Base-by-base conservation (phyloP, 495 filamentous ascomycete species). In the Mycothermus thermophilus region DNA sequence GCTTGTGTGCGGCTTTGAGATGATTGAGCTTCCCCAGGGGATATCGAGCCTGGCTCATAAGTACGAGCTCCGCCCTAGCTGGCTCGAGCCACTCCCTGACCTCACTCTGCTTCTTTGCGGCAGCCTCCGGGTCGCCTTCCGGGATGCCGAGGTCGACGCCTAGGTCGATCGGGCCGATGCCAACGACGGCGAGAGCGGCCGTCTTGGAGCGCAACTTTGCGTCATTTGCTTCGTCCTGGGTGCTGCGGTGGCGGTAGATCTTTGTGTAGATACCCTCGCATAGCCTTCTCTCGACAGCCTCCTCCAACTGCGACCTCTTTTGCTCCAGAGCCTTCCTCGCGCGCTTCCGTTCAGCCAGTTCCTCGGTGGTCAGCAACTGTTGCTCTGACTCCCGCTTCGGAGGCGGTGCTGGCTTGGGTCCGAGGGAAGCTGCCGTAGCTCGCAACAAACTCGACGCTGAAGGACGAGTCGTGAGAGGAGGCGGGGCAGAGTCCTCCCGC, bases 161-260 rank as follows among this genome's bases (percentile, higher is more conserved):
- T 8, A 99, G 63, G 48, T 99, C 92, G 31, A 69, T 76, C 40
- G 90, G 58, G 17, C 84, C 80, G 46, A 96, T 93, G 7, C 86
- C 90, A 3, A 96, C 83, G 13, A 99, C 67, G 16, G 80, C 70
- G 29, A 99, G 63, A 0, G 90, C 87, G 14, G 90, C 92, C 5
- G 85, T 95, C 43, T 93, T 87, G 2, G 92, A 96, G 18, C 90
- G 75, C 37, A 99, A 62, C 49, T 92, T 96, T 47, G 93, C 86
- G 53, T 99, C 90, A 44, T 88, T 69, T 6, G 88, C 86, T 51
- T 96, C 90, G 54, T 99, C 90, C 53, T 96, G 69, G 2, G 88
- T 93, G 46, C 68, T 90, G 34, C 78, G 76, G 52, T 99, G 90
- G 26, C 87, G 74, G 74, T 83, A 99, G 48, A 96, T 76, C 29